Percentiles rank a stretch among this genome's conserved stretches.
These are phyloP conservation scores for Dacryopinax primogenitus DNA, from an alignment of 768 basidiomycete species.

Conservation along the genomic window DNA sequence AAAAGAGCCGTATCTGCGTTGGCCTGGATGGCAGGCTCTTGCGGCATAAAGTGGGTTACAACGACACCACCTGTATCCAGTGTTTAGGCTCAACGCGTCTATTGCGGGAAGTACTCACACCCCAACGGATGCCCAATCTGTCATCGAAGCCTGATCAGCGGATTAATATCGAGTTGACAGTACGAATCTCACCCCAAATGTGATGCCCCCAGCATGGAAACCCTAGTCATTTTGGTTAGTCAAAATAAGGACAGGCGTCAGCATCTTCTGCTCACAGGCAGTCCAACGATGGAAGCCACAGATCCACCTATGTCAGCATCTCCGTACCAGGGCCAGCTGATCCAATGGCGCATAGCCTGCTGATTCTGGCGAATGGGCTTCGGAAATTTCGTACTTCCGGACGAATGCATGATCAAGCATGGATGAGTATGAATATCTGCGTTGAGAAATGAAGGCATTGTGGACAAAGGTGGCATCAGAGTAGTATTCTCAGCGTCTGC, in stretches of 20 bases:
- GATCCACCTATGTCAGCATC: background rate
- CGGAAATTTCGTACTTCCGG: background rate
- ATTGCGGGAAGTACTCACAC: background rate
- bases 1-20: constrained; percentile 26
- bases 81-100: background rate
- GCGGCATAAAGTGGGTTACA: constrained; percentile 25
- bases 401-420: background rate
- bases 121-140: background rate
- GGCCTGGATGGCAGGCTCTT: constrained; percentile 21
- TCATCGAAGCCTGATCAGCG: background rate
- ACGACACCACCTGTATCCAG: constrained; percentile 2
- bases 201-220: background rate
- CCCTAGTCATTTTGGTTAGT: background rate
- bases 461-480: background rate
- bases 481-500: background rate
- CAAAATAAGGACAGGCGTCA: background rate
- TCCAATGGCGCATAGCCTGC: background rate
- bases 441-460: background rate
- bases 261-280: background rate
- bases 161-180: background rate
- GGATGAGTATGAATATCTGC: background rate
- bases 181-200: background rate
- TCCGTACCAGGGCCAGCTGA: background rate
- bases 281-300: background rate
- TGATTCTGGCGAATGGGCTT: background rate